Conservation (phyloP, 2,329 filamentous ascomycete species). For the Coniochaeta sp. region DNA sequence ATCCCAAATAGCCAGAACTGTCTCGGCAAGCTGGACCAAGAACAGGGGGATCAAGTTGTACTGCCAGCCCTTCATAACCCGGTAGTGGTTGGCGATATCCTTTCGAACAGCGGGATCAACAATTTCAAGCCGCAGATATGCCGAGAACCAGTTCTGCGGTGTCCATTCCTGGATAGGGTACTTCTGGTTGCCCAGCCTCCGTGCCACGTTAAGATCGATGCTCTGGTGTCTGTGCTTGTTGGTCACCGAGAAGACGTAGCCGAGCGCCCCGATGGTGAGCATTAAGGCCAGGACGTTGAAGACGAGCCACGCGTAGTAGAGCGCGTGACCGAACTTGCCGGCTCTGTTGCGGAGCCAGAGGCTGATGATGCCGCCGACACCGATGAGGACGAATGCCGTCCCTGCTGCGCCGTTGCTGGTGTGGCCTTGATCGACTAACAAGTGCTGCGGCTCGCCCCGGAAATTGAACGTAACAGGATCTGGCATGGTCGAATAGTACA, state of each 20-base stretch:
- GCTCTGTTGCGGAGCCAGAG: conserved; percentile 20
- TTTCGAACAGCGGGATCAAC: conserved; percentile 7
- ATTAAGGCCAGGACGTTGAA: conserved; percentile 25
- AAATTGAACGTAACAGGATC: conserved; percentile 16
- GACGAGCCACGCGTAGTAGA: conserved; percentile 27
- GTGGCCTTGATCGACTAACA: conserved; percentile 32
- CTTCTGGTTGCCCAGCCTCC: conserved; percentile 9
- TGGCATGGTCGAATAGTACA: conserved; percentile 10
- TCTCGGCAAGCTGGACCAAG: conserved; percentile 13
- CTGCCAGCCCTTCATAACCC: conserved; percentile 1
- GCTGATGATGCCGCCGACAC: conserved; percentile 22
- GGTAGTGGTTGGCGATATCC: neutral
- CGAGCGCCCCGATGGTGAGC: conserved; percentile 27
- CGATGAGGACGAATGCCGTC: conserved; percentile 26
- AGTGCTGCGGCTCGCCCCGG: conserved; percentile 19
- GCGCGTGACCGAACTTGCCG: conserved; percentile 3
- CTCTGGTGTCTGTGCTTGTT: conserved; percentile 19
- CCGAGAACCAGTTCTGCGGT: conserved; percentile 31
- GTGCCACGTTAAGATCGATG: conserved; percentile 22
- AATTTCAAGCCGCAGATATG: conserved; percentile 24
- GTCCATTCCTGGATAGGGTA: conserved; percentile 28
- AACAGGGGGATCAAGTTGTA: conserved; percentile 5
- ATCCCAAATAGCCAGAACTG: conserved; percentile 8
- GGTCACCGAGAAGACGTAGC: conserved; percentile 27
- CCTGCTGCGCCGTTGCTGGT: conserved; percentile 33